Evolutionary conservation across 305 asterid genomes (phyloP), one percentile per base, ranked within the genome.

Genomic region (Plantago coronopus): DNA sequence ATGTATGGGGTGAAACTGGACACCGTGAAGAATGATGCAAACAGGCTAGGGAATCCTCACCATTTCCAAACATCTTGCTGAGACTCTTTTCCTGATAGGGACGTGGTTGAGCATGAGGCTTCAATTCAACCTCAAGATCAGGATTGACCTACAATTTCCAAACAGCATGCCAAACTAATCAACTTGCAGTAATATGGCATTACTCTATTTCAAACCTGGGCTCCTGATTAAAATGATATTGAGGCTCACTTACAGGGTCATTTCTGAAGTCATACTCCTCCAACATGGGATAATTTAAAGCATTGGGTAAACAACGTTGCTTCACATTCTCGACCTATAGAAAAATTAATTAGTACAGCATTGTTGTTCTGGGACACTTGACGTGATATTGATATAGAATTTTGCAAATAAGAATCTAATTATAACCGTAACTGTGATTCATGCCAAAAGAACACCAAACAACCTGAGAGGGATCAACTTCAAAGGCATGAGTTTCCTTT

Each of bases 1-100:
- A 27, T 27, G 5, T 31, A 31, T 31, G 38, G 8, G 7, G 16
- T 14, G 7, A 46, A 48, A 48, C 19, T 17, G 23, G 21, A 17
- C 14, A 17, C 23, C 5, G 1, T 17, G 53, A 48, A 54, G 22
- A 10, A 20, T 31, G 9, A 58, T 45, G 56, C 49, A 5, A 61
- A 62, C 58, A 48, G 54, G 50, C 38, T 21, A 43, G 47, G 58
- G 59, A 57, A 54, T 22, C 73, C 75, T 79, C 63, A 84, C 97
- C 97, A 64, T 93, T 93, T 76, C 97, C 97, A 79, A 93, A 93
- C 97, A 93, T 93, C 82, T 93, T 93, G 72, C 99, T 89, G n/a
- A 93, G 86, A 87, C 97, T 89, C 82, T 93, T 93, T 71, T 89
- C 98, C 79, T 91, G 98, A 80, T 89, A 91, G 48, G 98, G 98